These are phyloP conservation scores for Fagopyrum homotropicum DNA, from an alignment of 148 eudicot species.

Conservation along the genomic window DNA sequence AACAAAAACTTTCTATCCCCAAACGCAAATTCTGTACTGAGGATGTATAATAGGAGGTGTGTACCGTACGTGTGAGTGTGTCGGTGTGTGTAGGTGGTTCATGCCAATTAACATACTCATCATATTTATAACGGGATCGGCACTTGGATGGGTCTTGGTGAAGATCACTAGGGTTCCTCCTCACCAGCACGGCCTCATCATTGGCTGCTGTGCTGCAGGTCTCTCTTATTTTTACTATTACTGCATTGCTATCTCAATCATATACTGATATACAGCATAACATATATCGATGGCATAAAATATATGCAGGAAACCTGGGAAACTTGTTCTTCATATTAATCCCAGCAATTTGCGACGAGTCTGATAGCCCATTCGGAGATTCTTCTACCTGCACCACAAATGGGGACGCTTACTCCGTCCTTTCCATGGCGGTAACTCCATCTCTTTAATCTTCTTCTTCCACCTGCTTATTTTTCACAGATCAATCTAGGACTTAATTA, in stretches of 20 bases:
- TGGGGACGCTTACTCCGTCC: slow-evolving; percentile 34
- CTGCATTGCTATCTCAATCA: too few relatives aligned
- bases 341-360: slow-evolving; percentile 53
- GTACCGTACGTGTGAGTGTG: neutral
- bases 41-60: neutral
- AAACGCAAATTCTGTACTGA: too few relatives aligned
- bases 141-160: slow-evolving; percentile 50
- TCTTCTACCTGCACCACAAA: slow-evolving; percentile 26
- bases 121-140: slow-evolving; percentile 52
- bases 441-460: neutral
- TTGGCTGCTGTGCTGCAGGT: slow-evolving; percentile 65
- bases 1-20: too few relatives aligned
- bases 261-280: too few relatives aligned
- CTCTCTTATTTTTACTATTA: too few relatives aligned
- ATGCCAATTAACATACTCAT: slow-evolving; percentile 58
- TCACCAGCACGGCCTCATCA: slow-evolving; percentile 46
- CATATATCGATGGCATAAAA: too few relatives aligned
- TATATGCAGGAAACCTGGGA: slow-evolving; percentile 48
- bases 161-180: slow-evolving; percentile 40
- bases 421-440: neutral
- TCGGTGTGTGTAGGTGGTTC: slow-evolving; percentile 41
- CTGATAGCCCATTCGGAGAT: slow-evolving; percentile 55
- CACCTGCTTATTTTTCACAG: too few relatives aligned
- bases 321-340: slow-evolving; percentile 52
- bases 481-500: too few relatives aligned